Evolutionary conservation across 345 rosid genomes (phyloP), one percentile per base, ranked within the genome.

Genomic region (Populus euphratica): DNA sequence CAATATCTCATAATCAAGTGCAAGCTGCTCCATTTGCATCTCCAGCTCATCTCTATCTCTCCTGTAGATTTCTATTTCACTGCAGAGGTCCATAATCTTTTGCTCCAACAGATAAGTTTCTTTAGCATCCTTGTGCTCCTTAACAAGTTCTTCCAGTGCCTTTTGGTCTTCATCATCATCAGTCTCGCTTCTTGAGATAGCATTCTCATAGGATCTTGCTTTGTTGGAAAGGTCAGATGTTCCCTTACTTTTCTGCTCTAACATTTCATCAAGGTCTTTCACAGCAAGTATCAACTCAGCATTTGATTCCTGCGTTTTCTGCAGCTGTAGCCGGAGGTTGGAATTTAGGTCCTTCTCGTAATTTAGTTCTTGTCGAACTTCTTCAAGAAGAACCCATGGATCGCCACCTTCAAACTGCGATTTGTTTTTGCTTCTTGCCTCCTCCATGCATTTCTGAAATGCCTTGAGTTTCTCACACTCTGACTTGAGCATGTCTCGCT

Each of bases 11-110:
- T 96, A 92, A 74, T 96, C 99, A 73, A 96, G 87, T 59, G 95
- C 99, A 68, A 96, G 89, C 83, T 94, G 98, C 87, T 96, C 97
- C 94, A 91, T 88, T 79, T 92, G 97, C 81, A 87, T 88, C 92
- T 94, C 96, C 54, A 92, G 84, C 80, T 92, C 98, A 75, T 94
- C 96, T 82, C 85, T 96, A 35, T 92, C 97, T 72, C 94, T 85
- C 81, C 86, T 89, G 74, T 84, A 91, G 78, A 89, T 89, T 88
- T 96, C 97, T 44, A 92, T 82, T 85, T 94, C 98, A 49, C 87
- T 88, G 71, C 79, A 73, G 5, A 96, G 91, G 16, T 91, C 95
- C 76, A 82, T 79, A 35, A 96, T 77, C 87, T 82, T 91, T 87
- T 90, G 88, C 89, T 91, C 97, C 70, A 93, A 84, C 41, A 79